These are phyloP conservation scores for Candida chilensis DNA, from an alignment of 805 yeast species.

Conservation along the genomic window DNA sequence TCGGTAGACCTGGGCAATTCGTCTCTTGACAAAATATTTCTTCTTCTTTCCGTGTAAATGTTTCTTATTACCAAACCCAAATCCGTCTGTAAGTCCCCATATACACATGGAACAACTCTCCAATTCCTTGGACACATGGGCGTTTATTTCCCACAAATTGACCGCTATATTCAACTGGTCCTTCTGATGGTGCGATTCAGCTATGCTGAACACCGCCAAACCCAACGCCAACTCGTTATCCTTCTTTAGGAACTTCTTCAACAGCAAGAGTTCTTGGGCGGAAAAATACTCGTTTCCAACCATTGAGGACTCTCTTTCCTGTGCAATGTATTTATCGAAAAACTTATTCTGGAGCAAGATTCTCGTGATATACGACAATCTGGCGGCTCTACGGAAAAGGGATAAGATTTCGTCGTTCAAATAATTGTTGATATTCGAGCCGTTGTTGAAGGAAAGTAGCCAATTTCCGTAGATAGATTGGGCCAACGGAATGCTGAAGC, in stretches of 20 bases:
- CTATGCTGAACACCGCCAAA: background rate
- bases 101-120: slow-evolving; percentile 1
- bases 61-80: slow-evolving; percentile 1
- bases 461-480: background rate
- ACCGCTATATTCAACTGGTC: background rate
- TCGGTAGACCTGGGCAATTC: slow-evolving; percentile 7
- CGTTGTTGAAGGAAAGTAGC: background rate
- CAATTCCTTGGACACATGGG: background rate
- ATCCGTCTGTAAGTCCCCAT: slow-evolving; percentile 1
- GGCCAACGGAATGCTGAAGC: background rate
- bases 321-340: background rate
- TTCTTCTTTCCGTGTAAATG: background rate
- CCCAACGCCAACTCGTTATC: background rate
- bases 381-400: background rate
- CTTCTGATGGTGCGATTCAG: background rate
- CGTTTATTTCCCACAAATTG: slow-evolving; percentile 1
- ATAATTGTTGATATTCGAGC: too few species aligned
- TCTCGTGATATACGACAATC: background rate
- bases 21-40: slow-evolving; percentile 3
- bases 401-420: background rate
- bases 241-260: background rate
- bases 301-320: background rate
- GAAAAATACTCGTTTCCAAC: background rate
- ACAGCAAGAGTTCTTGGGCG: background rate
- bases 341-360: background rate